A percentile compares a stretch with the other conserved stretches of the same genome.
Evolutionary conservation across 2,329 filamentous ascomycete species (phyloP).

Genomic region (Samsoniella hepiali): DNA sequence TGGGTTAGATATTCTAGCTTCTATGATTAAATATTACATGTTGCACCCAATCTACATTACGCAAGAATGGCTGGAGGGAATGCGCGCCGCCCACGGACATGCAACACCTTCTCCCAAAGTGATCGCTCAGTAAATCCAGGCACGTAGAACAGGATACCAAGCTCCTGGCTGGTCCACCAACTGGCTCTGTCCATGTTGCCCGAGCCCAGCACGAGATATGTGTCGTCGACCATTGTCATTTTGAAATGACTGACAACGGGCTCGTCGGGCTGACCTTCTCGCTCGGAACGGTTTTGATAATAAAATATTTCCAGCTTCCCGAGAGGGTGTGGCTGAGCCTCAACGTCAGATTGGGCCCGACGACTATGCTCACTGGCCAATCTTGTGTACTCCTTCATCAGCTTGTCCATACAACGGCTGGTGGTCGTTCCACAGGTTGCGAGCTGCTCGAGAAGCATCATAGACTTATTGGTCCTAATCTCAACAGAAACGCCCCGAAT

Average conservation of each 20-base stretch:
- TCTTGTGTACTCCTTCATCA: conserved; percentile 54
- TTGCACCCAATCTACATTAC: neutral
- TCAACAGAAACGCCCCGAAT: conserved; percentile 63
- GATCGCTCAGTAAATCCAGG: conserved; percentile 35
- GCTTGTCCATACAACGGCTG: conserved; percentile 55
- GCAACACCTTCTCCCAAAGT: conserved; percentile 40
- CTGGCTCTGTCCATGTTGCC: conserved; percentile 83
- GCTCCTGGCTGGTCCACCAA: conserved; percentile 83
- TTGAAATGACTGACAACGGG: conserved; percentile 77
- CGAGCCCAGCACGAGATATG: conserved; percentile 68
- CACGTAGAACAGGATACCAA: conserved; percentile 62
- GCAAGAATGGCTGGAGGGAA: neutral
- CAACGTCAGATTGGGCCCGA: conserved; percentile 34
- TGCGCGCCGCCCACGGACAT: conserved; percentile 29
- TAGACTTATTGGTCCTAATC: conserved; percentile 62
- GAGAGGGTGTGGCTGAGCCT: conserved; percentile 39
- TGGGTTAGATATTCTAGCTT: neutral
- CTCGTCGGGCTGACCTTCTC: conserved; percentile 42
- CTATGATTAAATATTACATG: neutral
- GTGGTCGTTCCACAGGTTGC: conserved; percentile 75
- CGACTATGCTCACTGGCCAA: conserved; percentile 23
- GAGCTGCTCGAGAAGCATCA: conserved; percentile 81
- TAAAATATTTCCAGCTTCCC: conserved; percentile 59
- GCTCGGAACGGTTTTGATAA: conserved; percentile 44
- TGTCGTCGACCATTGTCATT: conserved; percentile 67